Evolutionary conservation across 2,329 filamentous ascomycete species (phyloP).

Genomic region (Colletotrichum sp.): DNA sequence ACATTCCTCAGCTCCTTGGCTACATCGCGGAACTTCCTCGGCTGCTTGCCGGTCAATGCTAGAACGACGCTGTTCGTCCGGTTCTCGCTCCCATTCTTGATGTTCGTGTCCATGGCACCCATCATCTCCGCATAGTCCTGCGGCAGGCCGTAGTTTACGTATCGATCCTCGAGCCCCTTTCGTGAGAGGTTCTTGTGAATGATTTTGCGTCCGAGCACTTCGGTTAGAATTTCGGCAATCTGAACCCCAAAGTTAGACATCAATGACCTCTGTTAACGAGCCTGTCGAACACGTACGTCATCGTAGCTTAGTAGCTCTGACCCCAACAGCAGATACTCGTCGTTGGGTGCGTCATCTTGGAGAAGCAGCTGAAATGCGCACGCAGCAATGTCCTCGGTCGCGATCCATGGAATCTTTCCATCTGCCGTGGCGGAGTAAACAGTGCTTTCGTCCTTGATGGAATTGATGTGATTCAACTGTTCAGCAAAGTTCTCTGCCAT

Average conservation of each 20-base stretch:
- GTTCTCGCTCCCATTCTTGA: conserved; percentile 39
- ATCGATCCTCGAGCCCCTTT: conserved; percentile 29
- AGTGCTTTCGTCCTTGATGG: conserved; percentile 42
- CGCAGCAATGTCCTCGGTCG: conserved; percentile 50
- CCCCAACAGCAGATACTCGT: conserved; percentile 41
- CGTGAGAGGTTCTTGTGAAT: conserved; percentile 37
- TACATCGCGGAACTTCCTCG: conserved; percentile 23
- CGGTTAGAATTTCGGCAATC: conserved; percentile 36
- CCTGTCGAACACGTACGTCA: conserved; percentile 26
- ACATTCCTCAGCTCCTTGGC: not conserved
- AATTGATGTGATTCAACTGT: conserved; percentile 24
- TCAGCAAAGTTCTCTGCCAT: conserved; percentile 49
- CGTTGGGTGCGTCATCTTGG: conserved; percentile 41
- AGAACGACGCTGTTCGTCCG: conserved; percentile 37
- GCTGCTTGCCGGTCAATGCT: conserved; percentile 35
- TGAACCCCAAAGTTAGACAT: not conserved
- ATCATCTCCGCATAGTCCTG: conserved; percentile 36
- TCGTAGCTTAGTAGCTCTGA: conserved; percentile 39
- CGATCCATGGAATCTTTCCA: conserved; percentile 52
- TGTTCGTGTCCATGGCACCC: conserved; percentile 34
- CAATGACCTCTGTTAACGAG: not conserved
- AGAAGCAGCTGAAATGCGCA: conserved; percentile 46
- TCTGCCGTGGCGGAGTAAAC: conserved; percentile 47
- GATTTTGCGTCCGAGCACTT: conserved; percentile 35
- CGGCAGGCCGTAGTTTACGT: conserved; percentile 30